Evolutionary conservation across 73 alveolate species (phyloP).

Genomic region (Paramecium octaurelia): DNA sequence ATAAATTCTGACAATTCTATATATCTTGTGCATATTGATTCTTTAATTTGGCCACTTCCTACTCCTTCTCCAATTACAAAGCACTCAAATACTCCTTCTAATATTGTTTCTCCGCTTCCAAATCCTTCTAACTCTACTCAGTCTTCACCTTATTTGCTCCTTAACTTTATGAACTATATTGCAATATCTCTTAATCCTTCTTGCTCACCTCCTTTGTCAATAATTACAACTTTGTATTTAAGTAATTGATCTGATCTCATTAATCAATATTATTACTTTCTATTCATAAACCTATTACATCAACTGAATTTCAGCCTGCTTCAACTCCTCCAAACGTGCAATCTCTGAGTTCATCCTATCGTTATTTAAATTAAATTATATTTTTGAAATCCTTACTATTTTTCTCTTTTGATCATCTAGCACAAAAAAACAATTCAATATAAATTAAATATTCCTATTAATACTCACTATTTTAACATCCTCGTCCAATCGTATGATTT

Average conservation of each 20-base stretch:
- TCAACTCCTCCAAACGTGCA: neutral
- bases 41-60: neutral
- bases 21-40: neutral
- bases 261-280: neutral
- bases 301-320: neutral
- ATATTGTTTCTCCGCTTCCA: neutral
- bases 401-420: neutral
- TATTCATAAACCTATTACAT: conserved; percentile 18
- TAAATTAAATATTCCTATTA: neutral
- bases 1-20: neutral
- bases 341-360: neutral
- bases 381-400: neutral
- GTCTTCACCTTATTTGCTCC: neutral
- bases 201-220: neutral
- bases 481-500: conserved; percentile 50
- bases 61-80: neutral
- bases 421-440: too few species aligned
- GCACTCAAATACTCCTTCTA: neutral
- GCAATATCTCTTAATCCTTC: neutral
- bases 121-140: neutral
- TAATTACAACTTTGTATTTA: neutral
- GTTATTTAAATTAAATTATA: neutral
- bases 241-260: neutral
- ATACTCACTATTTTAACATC: neutral
- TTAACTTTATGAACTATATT: neutral